Conservation (phyloP, 1,284 basidiomycete genomes). For the Ceratobasidium sp. region DNA sequence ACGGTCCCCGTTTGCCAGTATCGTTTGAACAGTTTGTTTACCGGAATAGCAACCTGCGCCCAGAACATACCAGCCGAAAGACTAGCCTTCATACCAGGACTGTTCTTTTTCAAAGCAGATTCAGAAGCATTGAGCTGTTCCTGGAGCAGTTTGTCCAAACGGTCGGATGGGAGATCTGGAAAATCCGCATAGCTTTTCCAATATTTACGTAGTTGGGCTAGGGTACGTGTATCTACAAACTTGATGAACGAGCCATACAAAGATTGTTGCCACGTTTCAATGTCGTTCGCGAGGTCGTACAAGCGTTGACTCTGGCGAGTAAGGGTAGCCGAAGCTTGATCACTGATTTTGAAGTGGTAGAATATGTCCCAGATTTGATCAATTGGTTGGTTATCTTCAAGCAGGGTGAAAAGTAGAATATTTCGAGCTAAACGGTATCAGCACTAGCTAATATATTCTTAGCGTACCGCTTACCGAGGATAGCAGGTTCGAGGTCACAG, state of each 20-base stretch:
- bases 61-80: slow-evolving; percentile 27
- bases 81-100: neutral
- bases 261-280: neutral
- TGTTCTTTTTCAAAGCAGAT: neutral
- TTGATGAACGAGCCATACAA: neutral
- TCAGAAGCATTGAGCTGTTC: neutral
- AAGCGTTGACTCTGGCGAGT: slow-evolving; percentile 16
- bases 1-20: slow-evolving; percentile 41
- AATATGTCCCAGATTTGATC: neutral
- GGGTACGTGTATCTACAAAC: slow-evolving; percentile 1
- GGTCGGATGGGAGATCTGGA: neutral
- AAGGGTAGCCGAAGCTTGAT: neutral
- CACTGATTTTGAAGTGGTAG: slow-evolving; percentile 26
- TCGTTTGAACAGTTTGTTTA: neutral
- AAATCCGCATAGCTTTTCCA: slow-evolving; percentile 33
- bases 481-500: slow-evolving; percentile 70
- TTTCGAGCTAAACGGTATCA: slow-evolving; percentile 13
- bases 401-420: slow-evolving; percentile 24
- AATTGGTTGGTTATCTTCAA: slow-evolving; percentile 9
- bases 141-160: neutral
- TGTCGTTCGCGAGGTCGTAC: neutral
- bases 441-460: neutral
- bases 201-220: neutral
- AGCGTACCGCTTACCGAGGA: slow-evolving; percentile 63
- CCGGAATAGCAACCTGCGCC: neutral